Evolutionary conservation across 2,329 filamentous ascomycete genomes (phyloP), one percentile per base, ranked within the genome.

Genomic region (Xylaria sp.): DNA sequence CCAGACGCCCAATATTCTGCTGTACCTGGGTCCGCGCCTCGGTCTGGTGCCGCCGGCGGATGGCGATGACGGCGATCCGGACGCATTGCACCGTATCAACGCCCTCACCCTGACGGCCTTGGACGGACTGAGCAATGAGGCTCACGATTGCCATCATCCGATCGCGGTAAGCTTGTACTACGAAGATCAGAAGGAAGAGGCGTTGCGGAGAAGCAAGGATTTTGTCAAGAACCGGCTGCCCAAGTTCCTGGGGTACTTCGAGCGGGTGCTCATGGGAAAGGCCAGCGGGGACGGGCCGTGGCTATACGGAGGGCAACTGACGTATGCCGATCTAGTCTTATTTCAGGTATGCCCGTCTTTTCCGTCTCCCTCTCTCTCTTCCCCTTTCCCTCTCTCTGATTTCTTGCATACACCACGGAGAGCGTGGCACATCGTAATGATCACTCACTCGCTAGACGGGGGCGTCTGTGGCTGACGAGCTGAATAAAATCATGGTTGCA

Each of bases 81-180:
- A 81, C 39, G 87, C 82, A 3, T 78, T 86, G 54, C 90, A 86
- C 70, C 84, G 86, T 64, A 82, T 93, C 69, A 89, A 92, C 66
- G 84, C 83, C 56, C 84, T 94, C 32, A 83, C 85, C 0, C 79
- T 94, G 67, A 94, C 92, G 2, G 89, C 91, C 1, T 79, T 94
- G 19, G 92, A 95, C 74, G 86, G 86, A 0, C 79, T 94, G 55
- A 87, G 87, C 74, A 89, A 90, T 72, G 92, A 94, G 80, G 78
- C 88, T 0, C 92, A 94, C 76, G 91, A 94, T 73, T 89, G 88
- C 30, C 92, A 95, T 77, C 92, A 95, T 75, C 92, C 92, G 0
- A 81, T 93, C 60, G 84, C 87, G 1, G 75, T 81, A 0, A 76
- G 78, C 1, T 76, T 86, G 4, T 91, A 90, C 77, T 95, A 94